Conservation (phyloP, 495 filamentous ascomycete genomes). For the Annulohypoxylon bovei region DNA sequence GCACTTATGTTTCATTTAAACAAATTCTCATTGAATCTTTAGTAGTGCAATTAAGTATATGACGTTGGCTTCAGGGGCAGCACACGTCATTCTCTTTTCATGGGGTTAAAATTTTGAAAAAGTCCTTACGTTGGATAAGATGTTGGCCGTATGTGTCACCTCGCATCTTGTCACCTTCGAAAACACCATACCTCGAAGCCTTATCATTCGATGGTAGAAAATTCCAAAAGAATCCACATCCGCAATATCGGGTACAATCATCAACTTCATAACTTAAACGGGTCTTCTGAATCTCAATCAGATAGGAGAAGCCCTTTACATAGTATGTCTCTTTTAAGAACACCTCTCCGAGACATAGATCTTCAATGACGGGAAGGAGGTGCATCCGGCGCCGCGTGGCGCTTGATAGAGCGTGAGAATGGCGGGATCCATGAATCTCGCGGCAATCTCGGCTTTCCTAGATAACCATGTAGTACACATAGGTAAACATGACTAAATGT, state of each 20-base stretch:
- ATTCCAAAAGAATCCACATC: background rate
- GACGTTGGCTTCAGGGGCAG: constrained; percentile 1
- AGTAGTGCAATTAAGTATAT: background rate
- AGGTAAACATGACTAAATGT: too few species aligned
- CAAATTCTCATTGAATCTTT: background rate
- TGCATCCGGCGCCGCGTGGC: constrained; percentile 6
- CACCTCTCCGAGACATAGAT: constrained; percentile 10
- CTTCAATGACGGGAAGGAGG: background rate
- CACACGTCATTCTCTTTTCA: background rate
- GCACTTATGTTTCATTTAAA: background rate
- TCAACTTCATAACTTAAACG: background rate
- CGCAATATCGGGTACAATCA: background rate
- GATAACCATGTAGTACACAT: too few species aligned
- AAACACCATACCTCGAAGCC: background rate
- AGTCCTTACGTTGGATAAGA: constrained; percentile 19
- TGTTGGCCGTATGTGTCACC: background rate
- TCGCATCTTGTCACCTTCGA: constrained; percentile 1
- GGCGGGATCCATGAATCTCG: constrained; percentile 17
- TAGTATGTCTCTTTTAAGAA: background rate
- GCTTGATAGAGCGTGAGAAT: constrained; percentile 19
- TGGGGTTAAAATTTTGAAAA: background rate
- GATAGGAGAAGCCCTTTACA: background rate
- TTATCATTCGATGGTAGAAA: constrained; percentile 15
- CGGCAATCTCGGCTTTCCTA: constrained; percentile 13
- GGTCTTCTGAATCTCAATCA: background rate